Evolutionary conservation across 257 asterid genomes (phyloP).

Genomic region (Vinca minor): DNA sequence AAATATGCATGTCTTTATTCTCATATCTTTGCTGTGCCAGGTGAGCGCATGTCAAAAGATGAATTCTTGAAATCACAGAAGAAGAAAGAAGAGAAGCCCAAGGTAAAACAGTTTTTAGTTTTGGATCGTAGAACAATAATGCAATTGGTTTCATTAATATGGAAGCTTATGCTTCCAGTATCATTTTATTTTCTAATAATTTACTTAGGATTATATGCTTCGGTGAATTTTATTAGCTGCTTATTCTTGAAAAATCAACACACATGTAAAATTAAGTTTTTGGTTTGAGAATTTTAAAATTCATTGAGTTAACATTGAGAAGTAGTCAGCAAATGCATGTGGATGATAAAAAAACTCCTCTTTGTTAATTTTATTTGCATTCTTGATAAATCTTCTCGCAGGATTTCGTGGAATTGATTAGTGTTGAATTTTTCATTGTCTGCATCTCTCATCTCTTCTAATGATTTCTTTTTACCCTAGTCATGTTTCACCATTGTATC

Average conservation of each 20-base stretch:
- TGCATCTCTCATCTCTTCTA: too few relatives aligned
- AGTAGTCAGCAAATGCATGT: too few relatives aligned
- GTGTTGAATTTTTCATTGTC: too few relatives aligned
- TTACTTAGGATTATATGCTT: not conserved
- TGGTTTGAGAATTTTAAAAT: too few relatives aligned
- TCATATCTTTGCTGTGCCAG: conserved; percentile 33
- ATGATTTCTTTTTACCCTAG: too few relatives aligned
- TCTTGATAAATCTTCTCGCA: not conserved
- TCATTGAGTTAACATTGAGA: too few relatives aligned
- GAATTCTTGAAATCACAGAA: conserved; percentile 50
- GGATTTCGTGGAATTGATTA: too few relatives aligned
- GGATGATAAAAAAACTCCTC: not conserved
- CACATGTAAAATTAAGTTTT: too few relatives aligned
- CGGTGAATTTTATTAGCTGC: too few relatives aligned
- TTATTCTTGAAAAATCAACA: too few relatives aligned
- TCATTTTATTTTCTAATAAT: not conserved
- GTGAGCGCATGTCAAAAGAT: conserved; percentile 77
- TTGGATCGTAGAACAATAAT: not conserved
- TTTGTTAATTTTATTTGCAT: not conserved
- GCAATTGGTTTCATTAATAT: not conserved
- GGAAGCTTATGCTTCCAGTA: not conserved
- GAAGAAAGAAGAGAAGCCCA: conserved; percentile 74
- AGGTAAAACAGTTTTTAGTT: conserved; percentile 37
- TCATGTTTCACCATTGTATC: too few relatives aligned
- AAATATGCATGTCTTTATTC: conserved; percentile 4